Base-by-base conservation (phyloP, 768 basidiomycete species). In the Hemileccinum rubropunctum region DNA sequence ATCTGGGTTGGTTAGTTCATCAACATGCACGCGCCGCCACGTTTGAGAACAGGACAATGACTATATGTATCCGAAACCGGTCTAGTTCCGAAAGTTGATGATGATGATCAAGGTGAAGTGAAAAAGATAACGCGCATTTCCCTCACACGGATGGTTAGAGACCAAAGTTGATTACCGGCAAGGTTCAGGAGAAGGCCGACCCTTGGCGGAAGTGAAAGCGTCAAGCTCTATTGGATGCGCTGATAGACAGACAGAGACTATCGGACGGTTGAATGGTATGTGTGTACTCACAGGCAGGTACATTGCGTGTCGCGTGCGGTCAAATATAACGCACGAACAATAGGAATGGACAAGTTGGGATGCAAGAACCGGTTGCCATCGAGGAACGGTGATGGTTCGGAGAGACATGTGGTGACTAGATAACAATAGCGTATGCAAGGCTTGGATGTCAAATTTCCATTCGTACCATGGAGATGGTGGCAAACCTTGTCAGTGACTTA, bases 21-120 rank as follows among this genome's bases (percentile, higher is more conserved):
- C 45, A 42, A 38, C 44, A 51, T 48, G 48, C 48, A 52, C 44
- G 48, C 49, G 59, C 51, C 21, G 42, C 44, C 51, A 57, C 52
- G 53, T 44, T 56, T 53, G 48, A 54, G 50, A 59, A 54, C 36
- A 40, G 53, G 61, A 70, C 64, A 70, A 68, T 62, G 66, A 42
- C 37, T 58, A 65, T 53, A 47, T 47, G 46, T 47, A 58, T 66
- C 66, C 66, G 68, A 70, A 68, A 68, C 68, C 66, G 66, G 64
- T 59, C 57, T 68, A 70, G 66, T 53, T 61, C 65, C 65, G 64
- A 57, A 51, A 48, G 45, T n/a, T 48, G 38, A 50, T 45, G 51
- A 39, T 32, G 44, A 42, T 38, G 41, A 37, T n/a, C n/a, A n/a
- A n/a, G n/a, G n/a, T n/a, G n/a, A 48, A 44, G 47, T 56, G 48